Percentiles rank a stretch among this genome's conserved stretches.
Conservation (phyloP, 192 early-diverging fungal species). For the Geranomyces variabilis region DNA sequence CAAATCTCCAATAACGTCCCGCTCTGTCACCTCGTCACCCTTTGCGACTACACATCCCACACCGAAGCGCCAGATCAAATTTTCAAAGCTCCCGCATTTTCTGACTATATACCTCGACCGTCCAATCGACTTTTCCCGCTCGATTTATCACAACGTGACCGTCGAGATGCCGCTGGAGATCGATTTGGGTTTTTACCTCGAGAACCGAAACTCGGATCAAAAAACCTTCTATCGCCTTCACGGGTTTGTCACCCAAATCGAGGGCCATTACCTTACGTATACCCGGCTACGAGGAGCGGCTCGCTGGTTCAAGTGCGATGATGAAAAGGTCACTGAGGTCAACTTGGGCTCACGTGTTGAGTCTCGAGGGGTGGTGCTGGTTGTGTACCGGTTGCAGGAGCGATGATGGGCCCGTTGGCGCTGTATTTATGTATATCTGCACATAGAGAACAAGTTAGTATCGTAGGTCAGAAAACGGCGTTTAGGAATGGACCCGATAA, state of each 20-base stretch:
- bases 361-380: conserved; percentile 39
- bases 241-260: conserved; percentile 51
- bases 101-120: conserved; percentile 38
- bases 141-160: conserved; percentile 32
- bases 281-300: conserved; percentile 31
- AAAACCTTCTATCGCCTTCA: conserved; percentile 48
- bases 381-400: conserved; percentile 44
- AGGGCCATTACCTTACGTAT: conserved; percentile 49
- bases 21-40: not conserved
- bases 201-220: conserved; percentile 18
- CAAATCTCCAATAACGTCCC: not conserved
- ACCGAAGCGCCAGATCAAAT: conserved; percentile 16
- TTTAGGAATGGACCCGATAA: too few species aligned
- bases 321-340: conserved; percentile 35
- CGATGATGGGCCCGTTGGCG: not conserved
- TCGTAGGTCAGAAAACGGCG: too few species aligned
- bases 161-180: conserved; percentile 50
- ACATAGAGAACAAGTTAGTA: too few species aligned
- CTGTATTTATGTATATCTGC: too few species aligned
- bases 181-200: conserved; percentile 40
- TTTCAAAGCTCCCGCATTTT: conserved; percentile 37
- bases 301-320: conserved; percentile 44
- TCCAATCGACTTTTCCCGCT: conserved; percentile 2
- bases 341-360: conserved; percentile 46
- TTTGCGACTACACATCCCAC: not conserved